Base-by-base conservation (phyloP, 805 yeast genomes). In the Starmerella kuoi region DNA sequence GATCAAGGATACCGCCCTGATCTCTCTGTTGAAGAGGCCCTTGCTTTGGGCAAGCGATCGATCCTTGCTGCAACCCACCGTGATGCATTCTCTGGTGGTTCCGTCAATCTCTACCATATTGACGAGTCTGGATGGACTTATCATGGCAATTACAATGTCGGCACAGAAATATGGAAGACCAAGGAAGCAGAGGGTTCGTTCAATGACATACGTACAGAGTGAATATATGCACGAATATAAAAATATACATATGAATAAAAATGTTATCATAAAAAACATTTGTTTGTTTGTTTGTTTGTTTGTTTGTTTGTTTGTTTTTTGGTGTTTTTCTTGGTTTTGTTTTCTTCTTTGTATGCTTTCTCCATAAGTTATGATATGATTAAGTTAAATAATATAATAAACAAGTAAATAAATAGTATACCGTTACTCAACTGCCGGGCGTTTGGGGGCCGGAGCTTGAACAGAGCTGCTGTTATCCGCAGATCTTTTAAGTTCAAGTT, bases 61-160 rank as follows among this genome's bases (percentile, higher is more conserved):
- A 91, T 91, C 56, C 70, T 91, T 54, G 98, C 97, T 34, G 98
- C 98, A 38, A 82, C 96, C 25, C 98, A 91, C 61, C 81, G 98
- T 73, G 98, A 91, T 63, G 98, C 97, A 5, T 91, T 70, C 64
- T 85, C 95, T 45, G 98, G 98, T 70, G 97, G 97, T 54, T 83
- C 95, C 1, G 76, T 88, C 51, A 91, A 91, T 61, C 67, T 91
- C 56, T 91, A 77, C 62, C 97, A 91, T 60, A 88, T 91, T 46
- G 79, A 91, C 24, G 95, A 86, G 65, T 61, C 74, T 40, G 98
- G 98, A 38, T 91, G 98, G 98, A 73, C 73, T 28, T 91, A 74
- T 68, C 96, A 91, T 59, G 98, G 98, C 51, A 91, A 91, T 62
- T 79, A 79, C 64, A 87, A 87, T 60, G 94, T 86, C 50, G 95